Evolutionary conservation across 1,284 basidiomycete genomes (phyloP), one percentile per base, ranked within the genome.

Genomic region (Leccinum ponderosum): DNA sequence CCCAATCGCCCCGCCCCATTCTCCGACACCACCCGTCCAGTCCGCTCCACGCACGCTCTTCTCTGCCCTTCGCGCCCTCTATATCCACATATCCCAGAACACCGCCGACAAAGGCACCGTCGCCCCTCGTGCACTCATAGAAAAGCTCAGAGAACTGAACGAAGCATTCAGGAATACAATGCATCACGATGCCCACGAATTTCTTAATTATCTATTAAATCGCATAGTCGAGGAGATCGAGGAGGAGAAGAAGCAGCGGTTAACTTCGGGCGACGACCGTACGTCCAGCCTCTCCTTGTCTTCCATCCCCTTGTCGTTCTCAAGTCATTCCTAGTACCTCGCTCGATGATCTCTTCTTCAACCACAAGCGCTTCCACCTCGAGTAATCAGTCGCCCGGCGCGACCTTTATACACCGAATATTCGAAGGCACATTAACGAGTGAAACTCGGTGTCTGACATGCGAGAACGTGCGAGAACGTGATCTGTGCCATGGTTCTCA

Each of bases 111-210:
- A 91, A 70, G 95, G 95, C 61, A 91, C 91, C 6, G 85, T 97
- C 50, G 85, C 93, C 2, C 95, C 95, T 3, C 86, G 89, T 62
- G 91, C 91, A 29, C 93, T 98, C 76, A 89, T 98, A 72, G 89
- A 93, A 67, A 95, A 95, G 70, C 84, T 97, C 68, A 93, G 92
- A 73, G 87, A 93, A 71, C 81, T 94, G 71, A 97, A 96, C 75
- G 91, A 91, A 69, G 81, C 90, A 58, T 98, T 95, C 75, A 85
- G 92, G 57, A 89, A 87, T 42, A 90, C 89, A 29, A 90, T 90
- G 83, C 96, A 96, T 71, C 95, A 98, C 73, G 96, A 98, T 74
- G 95, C 95, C 2, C 95, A 98, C 75, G 97, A 99, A 77, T 98
- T 99, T 76, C 82, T 98, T 57, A 98, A 97, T 73, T 97, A 92